These are phyloP conservation scores for Populus trichocarpa DNA, from an alignment of 441 rosid species.

Conservation along the genomic window DNA sequence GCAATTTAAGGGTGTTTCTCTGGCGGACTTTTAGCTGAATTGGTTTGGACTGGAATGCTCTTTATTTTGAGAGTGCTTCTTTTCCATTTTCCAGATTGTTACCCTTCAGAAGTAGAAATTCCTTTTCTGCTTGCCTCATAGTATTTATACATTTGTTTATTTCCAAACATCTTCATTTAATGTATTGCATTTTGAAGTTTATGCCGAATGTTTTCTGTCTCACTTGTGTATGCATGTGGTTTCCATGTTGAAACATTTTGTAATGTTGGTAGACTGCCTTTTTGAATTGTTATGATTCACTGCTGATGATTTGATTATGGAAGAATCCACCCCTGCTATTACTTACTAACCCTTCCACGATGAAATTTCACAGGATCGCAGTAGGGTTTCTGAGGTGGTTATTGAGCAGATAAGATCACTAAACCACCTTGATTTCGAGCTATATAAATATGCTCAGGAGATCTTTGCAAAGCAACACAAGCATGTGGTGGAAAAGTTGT, in stretches of 20 bases:
- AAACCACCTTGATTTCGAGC: conserved; percentile 78
- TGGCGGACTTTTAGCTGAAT: too few relatives aligned
- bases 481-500: conserved; percentile 25
- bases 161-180: neutral
- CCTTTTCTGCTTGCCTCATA: neutral
- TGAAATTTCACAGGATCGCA: conserved; percentile 58
- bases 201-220: neutral
- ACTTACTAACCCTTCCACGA: neutral
- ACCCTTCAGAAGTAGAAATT: neutral
- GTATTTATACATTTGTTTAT: neutral
- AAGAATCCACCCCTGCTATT: neutral
- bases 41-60: too few relatives aligned
- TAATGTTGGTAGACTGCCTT: neutral
- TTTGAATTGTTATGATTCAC: neutral
- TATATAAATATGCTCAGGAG: conserved; percentile 69
- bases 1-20: too few relatives aligned
- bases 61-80: too few relatives aligned
- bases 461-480: conserved; percentile 62
- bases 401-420: conserved; percentile 66
- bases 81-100: too few relatives aligned
- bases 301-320: neutral
- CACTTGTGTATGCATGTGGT: neutral
- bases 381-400: conserved; percentile 46
- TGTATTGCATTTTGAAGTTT: conserved; percentile 1
- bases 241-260: neutral